Conservation (phyloP, 371 early-diverging fungal genomes). For the Basidiobolus meristosporus region DNA sequence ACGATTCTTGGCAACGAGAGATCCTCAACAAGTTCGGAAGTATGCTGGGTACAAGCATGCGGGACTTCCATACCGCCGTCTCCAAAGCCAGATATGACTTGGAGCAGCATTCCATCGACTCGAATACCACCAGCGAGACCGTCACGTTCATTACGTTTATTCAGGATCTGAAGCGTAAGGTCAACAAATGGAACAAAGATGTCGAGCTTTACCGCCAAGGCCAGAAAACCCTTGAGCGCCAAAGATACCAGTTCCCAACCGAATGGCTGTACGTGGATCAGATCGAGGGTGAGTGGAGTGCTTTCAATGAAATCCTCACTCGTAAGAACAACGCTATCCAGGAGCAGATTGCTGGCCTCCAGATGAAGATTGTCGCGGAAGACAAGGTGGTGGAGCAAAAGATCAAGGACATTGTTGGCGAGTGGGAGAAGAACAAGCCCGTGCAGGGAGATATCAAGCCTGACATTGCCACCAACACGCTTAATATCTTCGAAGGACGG, state of each 20-base stretch:
- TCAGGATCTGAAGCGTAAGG: conserved; percentile 80
- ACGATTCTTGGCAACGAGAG: conserved; percentile 95
- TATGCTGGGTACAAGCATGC: conserved; percentile 69
- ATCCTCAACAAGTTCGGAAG: conserved; percentile 79
- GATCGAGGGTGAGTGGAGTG: conserved; percentile 93
- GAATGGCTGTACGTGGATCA: conserved; percentile 95
- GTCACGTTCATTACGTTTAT: conserved; percentile 91
- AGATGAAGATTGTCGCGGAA: conserved; percentile 78
- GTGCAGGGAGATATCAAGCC: conserved; percentile 86
- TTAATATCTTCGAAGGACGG: conserved; percentile 74
- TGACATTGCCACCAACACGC: conserved; percentile 60
- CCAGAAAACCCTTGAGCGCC: conserved; percentile 84
- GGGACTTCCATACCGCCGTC: conserved; percentile 55
- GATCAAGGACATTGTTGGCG: conserved; percentile 62
- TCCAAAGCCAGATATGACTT: conserved; percentile 67
- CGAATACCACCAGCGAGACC: conserved; percentile 74
- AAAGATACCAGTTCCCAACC: conserved; percentile 79
- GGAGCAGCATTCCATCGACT: conserved; percentile 75
- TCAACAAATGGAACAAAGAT: conserved; percentile 60
- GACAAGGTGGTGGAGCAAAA: conserved; percentile 73
- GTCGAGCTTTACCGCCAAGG: conserved; percentile 78
- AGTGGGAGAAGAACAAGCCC: conserved; percentile 92
- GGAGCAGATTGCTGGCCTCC: conserved; percentile 72
- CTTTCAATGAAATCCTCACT: conserved; percentile 81
- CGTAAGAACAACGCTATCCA: conserved; percentile 86